Evolutionary conservation across 2,329 filamentous ascomycete genomes (phyloP).

Genomic region (Thelonectria blattea): DNA sequence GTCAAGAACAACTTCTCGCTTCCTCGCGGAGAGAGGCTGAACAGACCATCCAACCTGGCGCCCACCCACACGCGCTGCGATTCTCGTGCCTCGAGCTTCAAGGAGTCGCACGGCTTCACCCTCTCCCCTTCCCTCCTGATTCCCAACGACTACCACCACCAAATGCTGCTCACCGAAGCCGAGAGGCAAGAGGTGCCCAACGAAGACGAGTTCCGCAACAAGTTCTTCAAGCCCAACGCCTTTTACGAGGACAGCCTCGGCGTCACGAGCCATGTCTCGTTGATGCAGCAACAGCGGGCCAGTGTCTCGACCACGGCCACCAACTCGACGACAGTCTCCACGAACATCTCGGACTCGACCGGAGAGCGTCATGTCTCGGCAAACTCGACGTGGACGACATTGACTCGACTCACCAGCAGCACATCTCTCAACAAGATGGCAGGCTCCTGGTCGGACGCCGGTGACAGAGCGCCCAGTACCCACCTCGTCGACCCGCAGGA

Average conservation of each 20-base stretch:
- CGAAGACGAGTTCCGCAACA: conserved; percentile 41
- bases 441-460: conserved; percentile 39
- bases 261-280: conserved; percentile 26
- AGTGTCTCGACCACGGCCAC: conserved; percentile 64
- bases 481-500: conserved; percentile 32
- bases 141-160: conserved; percentile 62
- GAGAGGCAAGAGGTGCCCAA: conserved; percentile 40
- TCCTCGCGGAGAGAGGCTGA: conserved; percentile 48
- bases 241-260: conserved; percentile 32
- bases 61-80: conserved; percentile 45
- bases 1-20: conserved; percentile 60
- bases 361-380: conserved; percentile 60
- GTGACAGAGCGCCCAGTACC: conserved; percentile 41
- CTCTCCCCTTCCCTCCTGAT: conserved; percentile 69
- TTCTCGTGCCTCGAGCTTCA: conserved; percentile 61
- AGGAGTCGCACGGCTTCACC: conserved; percentile 64
- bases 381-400: conserved; percentile 59
- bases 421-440: conserved; percentile 49
- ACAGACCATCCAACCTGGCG: conserved; percentile 36
- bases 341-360: conserved; percentile 52
- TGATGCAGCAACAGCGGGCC: conserved; percentile 50
- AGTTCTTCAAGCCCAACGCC: conserved; percentile 25
- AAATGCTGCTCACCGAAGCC: conserved; percentile 51
- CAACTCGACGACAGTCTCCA: conserved; percentile 55
- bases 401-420: conserved; percentile 62